phyloP scores from a whole-genome alignment of 768 basidiomycete genomes.

The Rhodotorula graminis region DNA sequence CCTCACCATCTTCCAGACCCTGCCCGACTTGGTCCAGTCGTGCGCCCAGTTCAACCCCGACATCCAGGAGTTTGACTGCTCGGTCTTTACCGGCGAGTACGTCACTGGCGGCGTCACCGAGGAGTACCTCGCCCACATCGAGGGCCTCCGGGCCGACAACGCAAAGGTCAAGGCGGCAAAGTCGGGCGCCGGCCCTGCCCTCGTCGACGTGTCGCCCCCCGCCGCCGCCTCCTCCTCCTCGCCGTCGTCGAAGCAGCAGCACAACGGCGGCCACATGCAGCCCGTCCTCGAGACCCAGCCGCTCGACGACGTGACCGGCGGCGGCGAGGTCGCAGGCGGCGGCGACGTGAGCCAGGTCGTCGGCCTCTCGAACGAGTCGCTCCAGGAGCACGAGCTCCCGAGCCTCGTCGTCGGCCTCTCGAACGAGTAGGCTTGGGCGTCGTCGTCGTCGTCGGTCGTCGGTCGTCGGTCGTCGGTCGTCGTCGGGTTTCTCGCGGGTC shows the following conservation, averaged over 20 bases:
- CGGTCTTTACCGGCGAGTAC: conserved; percentile 95
- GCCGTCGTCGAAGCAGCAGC: no score
- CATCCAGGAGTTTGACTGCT: conserved; percentile 83
- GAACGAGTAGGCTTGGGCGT: neutral
- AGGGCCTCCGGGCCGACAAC: conserved; percentile 75
- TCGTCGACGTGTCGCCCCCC: conserved; percentile 10
- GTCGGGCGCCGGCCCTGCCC: neutral
- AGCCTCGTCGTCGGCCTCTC: conserved; percentile 11
- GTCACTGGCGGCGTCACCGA: conserved; percentile 89
- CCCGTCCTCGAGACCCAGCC: conserved; percentile 16
- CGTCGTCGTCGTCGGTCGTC: no score
- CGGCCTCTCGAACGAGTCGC: conserved; percentile 22
- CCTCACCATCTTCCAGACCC: conserved; percentile 89
- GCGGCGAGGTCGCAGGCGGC: conserved; percentile 32
- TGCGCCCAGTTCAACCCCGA: conserved; percentile 71
- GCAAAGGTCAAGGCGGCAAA: conserved; percentile 56
- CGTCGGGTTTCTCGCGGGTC: no score
- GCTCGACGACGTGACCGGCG: conserved; percentile 21
- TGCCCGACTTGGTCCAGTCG: conserved; percentile 77
- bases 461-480: no score
- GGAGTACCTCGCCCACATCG: conserved; percentile 68
- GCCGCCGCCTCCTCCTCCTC: no score
- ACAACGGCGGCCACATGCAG: neutral
- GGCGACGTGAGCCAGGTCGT: conserved; percentile 23
- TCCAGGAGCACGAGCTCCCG: neutral